Evolutionary conservation across 345 rosid genomes (phyloP).

Genomic region (Mallotus nudiflorus): DNA sequence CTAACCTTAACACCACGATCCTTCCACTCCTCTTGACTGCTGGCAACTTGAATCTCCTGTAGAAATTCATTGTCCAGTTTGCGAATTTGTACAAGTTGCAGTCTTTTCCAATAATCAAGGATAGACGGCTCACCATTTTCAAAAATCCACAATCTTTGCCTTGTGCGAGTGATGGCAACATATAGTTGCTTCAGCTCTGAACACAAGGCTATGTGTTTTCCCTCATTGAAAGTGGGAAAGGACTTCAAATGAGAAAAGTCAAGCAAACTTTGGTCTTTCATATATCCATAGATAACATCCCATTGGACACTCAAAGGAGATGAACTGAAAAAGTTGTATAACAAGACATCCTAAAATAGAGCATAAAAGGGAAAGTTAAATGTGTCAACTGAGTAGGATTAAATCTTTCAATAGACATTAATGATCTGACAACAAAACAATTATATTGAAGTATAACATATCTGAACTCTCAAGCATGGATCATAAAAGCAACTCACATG

Average conservation of each 20-base stretch:
- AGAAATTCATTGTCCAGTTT: constrained; percentile 36
- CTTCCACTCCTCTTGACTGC: constrained; percentile 52
- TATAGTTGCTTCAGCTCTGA: constrained; percentile 52
- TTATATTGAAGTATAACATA: too few relatives aligned
- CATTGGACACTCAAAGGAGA: constrained; percentile 45
- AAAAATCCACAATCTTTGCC: constrained; percentile 56
- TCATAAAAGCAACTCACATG: constrained; percentile 28
- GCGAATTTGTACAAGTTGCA: constrained; percentile 32
- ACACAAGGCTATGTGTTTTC: constrained; percentile 43
- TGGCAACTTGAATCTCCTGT: constrained; percentile 42
- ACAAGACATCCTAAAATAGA: constrained; percentile 41
- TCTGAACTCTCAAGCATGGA: background rate
- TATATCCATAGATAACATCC: constrained; percentile 48
- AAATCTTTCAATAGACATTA: background rate
- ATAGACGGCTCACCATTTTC: constrained; percentile 39
- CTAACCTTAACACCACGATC: constrained; percentile 45
- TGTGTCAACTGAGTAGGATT: background rate
- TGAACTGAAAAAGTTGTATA: constrained; percentile 52
- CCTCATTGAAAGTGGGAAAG: constrained; percentile 34
- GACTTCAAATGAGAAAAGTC: constrained; percentile 8
- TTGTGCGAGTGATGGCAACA: constrained; percentile 56
- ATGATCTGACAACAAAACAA: background rate
- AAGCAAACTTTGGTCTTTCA: constrained; percentile 32
- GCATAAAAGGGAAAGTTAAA: background rate
- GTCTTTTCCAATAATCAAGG: constrained; percentile 36